These are phyloP conservation scores for Curvularia sp. DNA, from an alignment of 2,329 filamentous ascomycete species.

Conservation along the genomic window DNA sequence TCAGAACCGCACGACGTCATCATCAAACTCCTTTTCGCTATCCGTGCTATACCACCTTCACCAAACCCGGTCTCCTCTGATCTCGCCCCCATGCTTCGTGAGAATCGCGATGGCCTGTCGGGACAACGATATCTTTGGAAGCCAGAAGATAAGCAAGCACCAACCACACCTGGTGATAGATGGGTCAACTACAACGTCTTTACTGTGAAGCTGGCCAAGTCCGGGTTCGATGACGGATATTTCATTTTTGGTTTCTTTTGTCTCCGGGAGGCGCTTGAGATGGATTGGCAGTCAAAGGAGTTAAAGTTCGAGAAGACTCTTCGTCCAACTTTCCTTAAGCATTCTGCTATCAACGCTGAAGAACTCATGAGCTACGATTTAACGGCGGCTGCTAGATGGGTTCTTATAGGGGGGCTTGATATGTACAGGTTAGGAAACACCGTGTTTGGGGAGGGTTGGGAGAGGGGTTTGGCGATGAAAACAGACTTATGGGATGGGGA, in stretches of 20 bases:
- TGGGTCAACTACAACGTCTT: neutral
- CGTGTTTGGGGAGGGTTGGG: neutral
- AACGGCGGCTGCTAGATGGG: neutral
- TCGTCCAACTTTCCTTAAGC: neutral
- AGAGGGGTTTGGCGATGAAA: neutral
- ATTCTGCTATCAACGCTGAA: neutral
- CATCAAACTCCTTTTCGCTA: neutral
- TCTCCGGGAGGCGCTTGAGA: neutral
- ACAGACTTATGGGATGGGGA: neutral
- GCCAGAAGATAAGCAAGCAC: neutral
- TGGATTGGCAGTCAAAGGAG: rapidly evolving
- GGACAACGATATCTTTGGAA: neutral
- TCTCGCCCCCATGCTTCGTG: neutral
- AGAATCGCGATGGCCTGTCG: neutral
- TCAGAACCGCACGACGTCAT: neutral
- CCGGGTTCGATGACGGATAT: neutral
- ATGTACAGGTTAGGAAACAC: neutral
- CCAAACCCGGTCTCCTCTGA: neutral
- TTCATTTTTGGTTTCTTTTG: constrained; percentile 1
- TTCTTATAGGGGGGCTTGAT: neutral
- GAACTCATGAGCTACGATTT: neutral
- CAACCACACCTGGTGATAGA: neutral
- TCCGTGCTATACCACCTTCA: neutral
- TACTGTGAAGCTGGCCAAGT: neutral
- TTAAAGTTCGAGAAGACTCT: neutral